Conservation (phyloP, 2,329 filamentous ascomycete genomes). For the Exophiala oligosperma region DNA sequence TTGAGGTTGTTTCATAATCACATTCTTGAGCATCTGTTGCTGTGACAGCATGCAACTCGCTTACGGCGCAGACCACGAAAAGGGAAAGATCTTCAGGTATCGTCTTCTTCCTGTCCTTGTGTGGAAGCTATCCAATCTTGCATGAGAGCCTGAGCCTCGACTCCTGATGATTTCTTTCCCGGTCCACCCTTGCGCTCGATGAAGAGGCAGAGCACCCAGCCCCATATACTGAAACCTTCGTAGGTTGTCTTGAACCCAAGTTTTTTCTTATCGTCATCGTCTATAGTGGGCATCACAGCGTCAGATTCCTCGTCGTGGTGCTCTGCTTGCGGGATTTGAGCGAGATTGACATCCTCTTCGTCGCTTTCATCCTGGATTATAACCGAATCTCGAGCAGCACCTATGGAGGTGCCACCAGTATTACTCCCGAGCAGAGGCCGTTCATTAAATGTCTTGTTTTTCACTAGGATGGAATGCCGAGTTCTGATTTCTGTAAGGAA, state of each 20-base stretch:
- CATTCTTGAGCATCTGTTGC: neutral
- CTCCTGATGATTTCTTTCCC: constrained; percentile 35
- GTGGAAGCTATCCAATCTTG: constrained; percentile 82
- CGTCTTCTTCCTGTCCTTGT: constrained; percentile 51
- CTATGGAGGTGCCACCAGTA: constrained; percentile 64
- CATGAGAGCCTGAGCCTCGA: constrained; percentile 67
- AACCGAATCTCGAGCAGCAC: constrained; percentile 44
- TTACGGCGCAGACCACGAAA: neutral
- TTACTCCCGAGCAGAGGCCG: constrained; percentile 51
- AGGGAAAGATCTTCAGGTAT: constrained; percentile 3
- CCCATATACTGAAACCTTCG: constrained; percentile 94
- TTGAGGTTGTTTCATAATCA: neutral
- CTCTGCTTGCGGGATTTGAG: constrained; percentile 22
- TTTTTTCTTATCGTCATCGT: constrained; percentile 78
- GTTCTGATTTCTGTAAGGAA: constrained; percentile 86
- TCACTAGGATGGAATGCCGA: constrained; percentile 81
- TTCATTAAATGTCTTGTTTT: constrained; percentile 75
- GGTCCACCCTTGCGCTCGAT: constrained; percentile 69
- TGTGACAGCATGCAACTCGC: neutral
- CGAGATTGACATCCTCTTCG: constrained; percentile 47
- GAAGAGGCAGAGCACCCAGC: constrained; percentile 86
- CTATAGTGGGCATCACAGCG: constrained; percentile 42
- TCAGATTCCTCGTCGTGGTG: constrained; percentile 20
- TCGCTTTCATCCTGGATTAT: constrained; percentile 60
- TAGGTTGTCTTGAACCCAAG: constrained; percentile 81